Evolutionary conservation across 2,329 filamentous ascomycete species (phyloP), one percentile per base, ranked within the genome.

Genomic region (Ophiostoma triangulosporum): DNA sequence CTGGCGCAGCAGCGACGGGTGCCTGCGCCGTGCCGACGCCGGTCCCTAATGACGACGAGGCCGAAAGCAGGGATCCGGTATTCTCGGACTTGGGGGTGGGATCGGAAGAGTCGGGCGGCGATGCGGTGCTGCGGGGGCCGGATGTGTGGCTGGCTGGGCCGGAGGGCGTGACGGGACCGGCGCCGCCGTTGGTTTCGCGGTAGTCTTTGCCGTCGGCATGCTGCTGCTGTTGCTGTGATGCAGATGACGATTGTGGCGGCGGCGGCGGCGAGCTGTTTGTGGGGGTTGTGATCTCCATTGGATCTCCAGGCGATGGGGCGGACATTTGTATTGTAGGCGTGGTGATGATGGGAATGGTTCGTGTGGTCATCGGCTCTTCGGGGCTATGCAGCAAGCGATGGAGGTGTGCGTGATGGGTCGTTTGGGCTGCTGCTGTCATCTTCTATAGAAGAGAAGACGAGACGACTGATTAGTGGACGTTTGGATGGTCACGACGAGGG

Each of bases 201-300:
- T 46, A n/a, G 6, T 31, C 35, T 36, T 36, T 36, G 35, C 14
- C 35, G 3, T 36, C 35, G 3, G 15, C n/a, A 12, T 35, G 32
- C 32, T 45, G 40, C 22, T 45, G 40, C 24, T 26, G 6, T 11
- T 6, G 40, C 14, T 45, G 40, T 22, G 36, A 40, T 20, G 36
- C 17, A 22, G 36, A 40, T 22, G 35, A 38, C n/a, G 15, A 38
- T 7, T 66, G 62, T 52, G 67, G 68, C 29, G 69, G 66, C 35
- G 69, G 67, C 52, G 71, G 67, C 54, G 68, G 67, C 27, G 68
- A 69, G 56, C 70, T 68, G 64, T 70, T 71, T 57, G 72, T 70
- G 51, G 76, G 75, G 35, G 75, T 76, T 33, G 76, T 76, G 58
- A 80, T 73, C 57, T 82, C 78, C 78, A 82, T 83, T 56, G 77